phyloP scores from a whole-genome alignment of 2,329 filamentous ascomycete species.

The Diatrype stigma region DNA sequence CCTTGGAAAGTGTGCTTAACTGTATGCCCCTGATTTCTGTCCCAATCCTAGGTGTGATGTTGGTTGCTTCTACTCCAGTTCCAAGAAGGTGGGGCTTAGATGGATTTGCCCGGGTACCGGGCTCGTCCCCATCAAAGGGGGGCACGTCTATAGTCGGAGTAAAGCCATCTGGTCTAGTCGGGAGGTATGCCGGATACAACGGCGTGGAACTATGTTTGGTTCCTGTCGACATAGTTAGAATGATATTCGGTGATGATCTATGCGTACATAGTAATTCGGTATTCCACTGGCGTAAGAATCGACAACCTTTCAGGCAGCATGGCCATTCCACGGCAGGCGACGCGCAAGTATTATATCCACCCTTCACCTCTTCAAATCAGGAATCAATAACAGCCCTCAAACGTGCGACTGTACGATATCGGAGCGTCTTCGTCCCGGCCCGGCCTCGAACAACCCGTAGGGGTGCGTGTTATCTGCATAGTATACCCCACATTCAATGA shows the following conservation, averaged over 20 bases:
- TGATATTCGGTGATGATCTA: no score
- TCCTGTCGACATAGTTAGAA: neutral
- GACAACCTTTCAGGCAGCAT: no score
- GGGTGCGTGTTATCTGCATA: neutral
- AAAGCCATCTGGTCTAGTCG: constrained; percentile 29
- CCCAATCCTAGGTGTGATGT: constrained; percentile 27
- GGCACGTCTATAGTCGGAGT: constrained; percentile 18
- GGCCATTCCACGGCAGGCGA: neutral
- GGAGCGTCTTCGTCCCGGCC: neutral
- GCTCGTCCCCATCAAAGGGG: constrained; percentile 26
- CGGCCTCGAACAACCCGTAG: neutral
- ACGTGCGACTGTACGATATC: neutral
- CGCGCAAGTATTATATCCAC: neutral
- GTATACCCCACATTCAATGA: neutral
- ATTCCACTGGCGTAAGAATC: no score
- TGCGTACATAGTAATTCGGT: no score
- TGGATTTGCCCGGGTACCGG: constrained; percentile 26
- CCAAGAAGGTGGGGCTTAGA: constrained; percentile 17
- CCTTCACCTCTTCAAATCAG: neutral
- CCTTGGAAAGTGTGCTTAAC: constrained; percentile 18
- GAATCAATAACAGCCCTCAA: neutral
- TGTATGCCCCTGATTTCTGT: constrained; percentile 27
- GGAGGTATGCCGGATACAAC: constrained; percentile 29
- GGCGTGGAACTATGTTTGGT: constrained; percentile 9
- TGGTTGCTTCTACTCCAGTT: constrained; percentile 9